These are phyloP conservation scores for Globisporangium viniferum DNA, from an alignment of 352 stramenopile genomes.

Conservation along the genomic window DNA sequence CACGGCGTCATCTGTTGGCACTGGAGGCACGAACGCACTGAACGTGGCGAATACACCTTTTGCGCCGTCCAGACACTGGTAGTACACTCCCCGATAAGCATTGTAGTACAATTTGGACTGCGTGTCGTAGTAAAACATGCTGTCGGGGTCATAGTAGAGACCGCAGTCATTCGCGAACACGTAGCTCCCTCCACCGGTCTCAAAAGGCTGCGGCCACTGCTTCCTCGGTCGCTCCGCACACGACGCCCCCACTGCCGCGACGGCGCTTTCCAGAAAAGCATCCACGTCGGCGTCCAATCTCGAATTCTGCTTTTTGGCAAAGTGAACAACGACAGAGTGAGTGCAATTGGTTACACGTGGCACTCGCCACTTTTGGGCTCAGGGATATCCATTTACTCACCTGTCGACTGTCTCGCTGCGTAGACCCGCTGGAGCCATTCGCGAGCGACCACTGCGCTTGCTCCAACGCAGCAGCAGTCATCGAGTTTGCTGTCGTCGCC, in stretches of 20 bases:
- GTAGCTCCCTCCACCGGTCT: slow-evolving; percentile 75
- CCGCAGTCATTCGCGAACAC: slow-evolving; percentile 63
- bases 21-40: slow-evolving; percentile 38
- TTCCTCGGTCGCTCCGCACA: slow-evolving; percentile 75
- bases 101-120: slow-evolving; percentile 76
- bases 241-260: slow-evolving; percentile 36
- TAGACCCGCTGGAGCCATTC: slow-evolving; percentile 37
- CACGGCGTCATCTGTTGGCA: slow-evolving; percentile 43
- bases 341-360: not conserved
- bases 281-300: slow-evolving; percentile 50
- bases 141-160: slow-evolving; percentile 78
- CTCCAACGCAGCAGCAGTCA: slow-evolving; percentile 62
- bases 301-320: slow-evolving; percentile 16
- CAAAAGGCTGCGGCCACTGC: slow-evolving; percentile 70
- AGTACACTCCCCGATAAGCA: slow-evolving; percentile 67
- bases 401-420: not conserved
- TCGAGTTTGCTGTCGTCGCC: slow-evolving; percentile 28
- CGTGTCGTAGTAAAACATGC: slow-evolving; percentile 84
- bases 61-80: slow-evolving; percentile 29
- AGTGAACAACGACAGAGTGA: not conserved
- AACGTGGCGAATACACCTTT: slow-evolving; percentile 35
- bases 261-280: slow-evolving; percentile 52
- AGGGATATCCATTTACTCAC: not conserved
- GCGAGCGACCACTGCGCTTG: slow-evolving; percentile 81
- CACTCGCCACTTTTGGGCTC: not conserved